Evolutionary conservation across 176 grass and related monocot species (phyloP), one percentile per base, ranked within the genome.

Genomic region (Lolium multiflorum): DNA sequence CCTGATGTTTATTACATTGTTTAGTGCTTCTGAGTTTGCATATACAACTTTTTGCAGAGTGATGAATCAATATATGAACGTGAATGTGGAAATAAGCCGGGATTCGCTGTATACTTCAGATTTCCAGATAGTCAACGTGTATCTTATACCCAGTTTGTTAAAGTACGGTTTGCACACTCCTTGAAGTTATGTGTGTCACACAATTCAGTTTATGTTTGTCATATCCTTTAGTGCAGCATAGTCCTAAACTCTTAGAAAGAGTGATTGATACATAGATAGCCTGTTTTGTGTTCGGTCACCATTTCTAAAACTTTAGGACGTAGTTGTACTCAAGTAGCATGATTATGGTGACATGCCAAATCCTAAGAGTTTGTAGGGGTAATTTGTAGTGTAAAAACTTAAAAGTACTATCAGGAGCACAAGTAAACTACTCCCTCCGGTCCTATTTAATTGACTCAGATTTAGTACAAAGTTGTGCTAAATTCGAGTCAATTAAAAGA

Each of bases 1-100:
- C 61, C 16, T 84, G 47, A 56, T 48, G 16, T 71, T 74, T 56
- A 52, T 85, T 86, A 51, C 70, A 72, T 91, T 14, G 47, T 86
- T 76, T 65, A 67, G 26, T 75, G 61, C 46, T 82, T 73, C 28
- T 86, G 56, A 89, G 60, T 71, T 74, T 87, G 52, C 65, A 46
- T 55, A 50, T 86, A 56, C 82, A 65, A 90, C 76, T 37, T 56
- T 74, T 87, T 76, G 76, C 92, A 99, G 97, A 96, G 89, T 74
- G 90, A 96, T 85, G 97, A 99, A 88, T 90, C 92, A 85, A 88
- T 94, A 65, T 99, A 99, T 99, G 97, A 99, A 90, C 87, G 80
- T 35, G 97, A 97, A 91, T 99, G 97, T 87, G 97, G 82, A 79
- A 99, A 94, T 86, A 99, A 94, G 89, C 94, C 97, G 3, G 97